Conservation (phyloP, 1,284 basidiomycete genomes). For the Mycena citricolor region DNA sequence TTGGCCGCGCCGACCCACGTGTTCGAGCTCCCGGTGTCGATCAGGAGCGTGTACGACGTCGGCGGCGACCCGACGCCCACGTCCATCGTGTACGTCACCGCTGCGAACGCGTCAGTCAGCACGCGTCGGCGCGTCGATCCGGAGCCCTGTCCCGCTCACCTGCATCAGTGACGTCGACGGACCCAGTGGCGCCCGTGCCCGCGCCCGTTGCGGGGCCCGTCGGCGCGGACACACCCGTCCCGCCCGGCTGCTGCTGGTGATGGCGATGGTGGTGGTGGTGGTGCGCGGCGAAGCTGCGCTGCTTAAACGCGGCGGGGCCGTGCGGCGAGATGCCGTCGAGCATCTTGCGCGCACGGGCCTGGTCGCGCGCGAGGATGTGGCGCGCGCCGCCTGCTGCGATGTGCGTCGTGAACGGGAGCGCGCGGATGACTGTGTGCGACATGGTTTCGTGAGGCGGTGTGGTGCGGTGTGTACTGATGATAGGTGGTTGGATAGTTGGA, state of each 20-base stretch:
- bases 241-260: neutral
- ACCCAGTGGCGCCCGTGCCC: constrained; percentile 23
- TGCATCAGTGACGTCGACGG: constrained; percentile 50
- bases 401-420: constrained; percentile 42
- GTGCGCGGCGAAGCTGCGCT: constrained; percentile 15
- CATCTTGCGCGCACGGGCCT: constrained; percentile 47
- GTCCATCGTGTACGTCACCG: constrained; percentile 27
- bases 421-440: constrained; percentile 28
- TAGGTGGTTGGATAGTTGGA: no score
- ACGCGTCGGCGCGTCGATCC: no score
- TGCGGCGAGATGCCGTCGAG: constrained; percentile 43
- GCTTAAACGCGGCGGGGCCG: constrained; percentile 35
- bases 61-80: constrained; percentile 45
- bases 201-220: constrained; percentile 19
- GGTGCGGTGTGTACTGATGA: no score
- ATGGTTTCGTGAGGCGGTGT: constrained; percentile 1
- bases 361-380: constrained; percentile 47
- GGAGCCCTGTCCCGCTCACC: constrained; percentile 29
- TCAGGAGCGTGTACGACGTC: constrained; percentile 34
- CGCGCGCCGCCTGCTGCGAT: constrained; percentile 29
- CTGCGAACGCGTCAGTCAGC: constrained; percentile 19
- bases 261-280: constrained; percentile 28
- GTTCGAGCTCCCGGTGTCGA: constrained; percentile 35
- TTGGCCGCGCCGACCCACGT: constrained; percentile 37
- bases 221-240: constrained; percentile 27